Conservation (phyloP, 805 yeast genomes). For the Sugiyamaella floridensis region DNA sequence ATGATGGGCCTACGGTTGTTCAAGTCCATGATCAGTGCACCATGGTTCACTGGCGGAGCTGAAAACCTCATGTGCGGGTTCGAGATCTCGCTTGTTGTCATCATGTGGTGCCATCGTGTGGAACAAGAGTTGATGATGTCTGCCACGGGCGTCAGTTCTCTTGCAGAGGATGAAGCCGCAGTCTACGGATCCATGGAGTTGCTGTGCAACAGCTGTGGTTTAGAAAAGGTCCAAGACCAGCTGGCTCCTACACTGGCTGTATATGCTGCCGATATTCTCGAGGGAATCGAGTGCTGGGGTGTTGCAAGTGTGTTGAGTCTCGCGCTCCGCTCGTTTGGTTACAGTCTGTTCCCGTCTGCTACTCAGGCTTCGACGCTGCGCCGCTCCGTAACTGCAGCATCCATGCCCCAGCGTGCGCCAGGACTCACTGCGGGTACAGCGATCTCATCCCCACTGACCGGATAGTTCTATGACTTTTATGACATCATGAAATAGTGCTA, state of each 20-base stretch:
- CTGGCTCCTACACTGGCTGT: slow-evolving; percentile 24
- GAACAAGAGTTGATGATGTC: slow-evolving; percentile 19
- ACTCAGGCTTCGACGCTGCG: background rate
- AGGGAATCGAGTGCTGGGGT: slow-evolving; percentile 25
- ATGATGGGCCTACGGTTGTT: slow-evolving; percentile 22
- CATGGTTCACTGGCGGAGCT: slow-evolving; percentile 18
- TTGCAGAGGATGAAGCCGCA: slow-evolving; percentile 10
- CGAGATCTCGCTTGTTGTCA: slow-evolving; percentile 22
- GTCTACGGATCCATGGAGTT: slow-evolving; percentile 20
- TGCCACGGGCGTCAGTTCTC: slow-evolving; percentile 6
- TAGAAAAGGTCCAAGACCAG: slow-evolving; percentile 18
- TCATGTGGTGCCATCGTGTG: slow-evolving; percentile 27
- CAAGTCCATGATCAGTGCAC: slow-evolving; percentile 20
- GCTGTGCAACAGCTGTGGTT: slow-evolving; percentile 17
- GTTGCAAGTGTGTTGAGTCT: slow-evolving; percentile 21
- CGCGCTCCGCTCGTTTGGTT: slow-evolving; percentile 20
- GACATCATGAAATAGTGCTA: background rate
- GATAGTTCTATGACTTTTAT: background rate
- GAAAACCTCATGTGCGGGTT: slow-evolving; percentile 20
- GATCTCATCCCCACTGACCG: background rate
- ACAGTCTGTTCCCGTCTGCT: slow-evolving; percentile 15
- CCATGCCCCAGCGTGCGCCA: background rate
- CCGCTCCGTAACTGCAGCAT: background rate
- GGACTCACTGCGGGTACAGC: background rate
- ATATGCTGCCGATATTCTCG: slow-evolving; percentile 23